Evolutionary conservation across 2,329 filamentous ascomycete genomes (phyloP), one percentile per base, ranked within the genome.

Genomic region (Curvularia verruculosa): DNA sequence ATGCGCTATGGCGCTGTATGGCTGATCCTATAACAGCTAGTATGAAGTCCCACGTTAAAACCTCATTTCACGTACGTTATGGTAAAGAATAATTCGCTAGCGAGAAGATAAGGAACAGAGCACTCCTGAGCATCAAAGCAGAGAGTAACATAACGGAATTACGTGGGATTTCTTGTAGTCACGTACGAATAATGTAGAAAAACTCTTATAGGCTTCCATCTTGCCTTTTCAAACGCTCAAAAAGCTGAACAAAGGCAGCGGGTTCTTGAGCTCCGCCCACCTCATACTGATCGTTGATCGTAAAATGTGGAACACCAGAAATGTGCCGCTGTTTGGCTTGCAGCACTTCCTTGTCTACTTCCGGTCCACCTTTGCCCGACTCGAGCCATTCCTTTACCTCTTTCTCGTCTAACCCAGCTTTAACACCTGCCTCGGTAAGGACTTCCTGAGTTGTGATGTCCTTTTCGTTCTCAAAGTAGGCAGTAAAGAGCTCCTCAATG

Each of bases 191-290:
- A n/a, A n/a, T 12, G 10, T 10, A 29, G 28, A 29, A 12, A 5
- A 6, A 19, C 9, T 24, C 29, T 49, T 49, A 67, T 4, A 66
- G 52, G 39, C 49, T 66, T 5, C 69, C 71, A 29, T 74, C 71
- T 60, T 76, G 72, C 54, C 68, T 78, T 77, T 85, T 85, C 53
- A 89, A 81, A 67, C 82, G 80, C 60, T 86, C 79, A 72, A 94
- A 89, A 46, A 88, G 77, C 66, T 86, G 80, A 59, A 90, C 74
- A 69, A 93, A 93, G 1, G 82, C 83, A 44, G 81, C 79, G 2
- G 87, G 82, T 57, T 92, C 89, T 77, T 92, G 87, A 1, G 90
- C 90, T 1, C 90, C 91, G 26, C 86, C 83, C 28, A 94, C 75
- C 64, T 87, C 84, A 74, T 86, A 88, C 64, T 79, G 80, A 1